Conservation (phyloP, 257 asterid species). For the Solanum appendiculatum region DNA sequence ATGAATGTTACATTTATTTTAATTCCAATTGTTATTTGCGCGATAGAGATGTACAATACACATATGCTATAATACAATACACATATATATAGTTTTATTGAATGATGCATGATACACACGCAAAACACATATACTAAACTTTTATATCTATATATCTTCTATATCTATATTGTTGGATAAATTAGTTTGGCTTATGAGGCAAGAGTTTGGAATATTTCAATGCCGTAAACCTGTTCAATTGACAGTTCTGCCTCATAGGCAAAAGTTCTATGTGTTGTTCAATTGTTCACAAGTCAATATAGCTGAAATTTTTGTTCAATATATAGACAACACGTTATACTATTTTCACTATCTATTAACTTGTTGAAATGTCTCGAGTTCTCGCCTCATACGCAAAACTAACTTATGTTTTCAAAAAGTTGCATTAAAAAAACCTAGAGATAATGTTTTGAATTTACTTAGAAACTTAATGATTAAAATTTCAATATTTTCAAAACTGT, state of each 20-base stretch:
- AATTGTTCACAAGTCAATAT: neutral
- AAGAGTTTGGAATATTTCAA: neutral
- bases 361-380: too few relatives aligned
- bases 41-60: too few relatives aligned
- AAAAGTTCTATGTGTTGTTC: neutral
- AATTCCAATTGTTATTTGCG: too few relatives aligned
- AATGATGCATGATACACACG: too few relatives aligned
- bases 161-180: too few relatives aligned
- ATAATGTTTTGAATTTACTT: too few relatives aligned
- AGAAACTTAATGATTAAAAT: neutral
- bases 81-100: too few relatives aligned
- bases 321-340: neutral
- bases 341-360: neutral
- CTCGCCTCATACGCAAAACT: neutral
- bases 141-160: too few relatives aligned
- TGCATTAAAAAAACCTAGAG: neutral
- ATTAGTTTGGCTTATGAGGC: neutral
- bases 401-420: neutral
- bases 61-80: too few relatives aligned
- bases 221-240: neutral
- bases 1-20: too few relatives aligned
- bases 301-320: neutral
- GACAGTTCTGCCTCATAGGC: neutral
- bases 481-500: neutral
- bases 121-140: too few relatives aligned